These are phyloP conservation scores for Trichoderma sp. DNA, from an alignment of 2,329 filamentous ascomycete genomes.

Conservation along the genomic window DNA sequence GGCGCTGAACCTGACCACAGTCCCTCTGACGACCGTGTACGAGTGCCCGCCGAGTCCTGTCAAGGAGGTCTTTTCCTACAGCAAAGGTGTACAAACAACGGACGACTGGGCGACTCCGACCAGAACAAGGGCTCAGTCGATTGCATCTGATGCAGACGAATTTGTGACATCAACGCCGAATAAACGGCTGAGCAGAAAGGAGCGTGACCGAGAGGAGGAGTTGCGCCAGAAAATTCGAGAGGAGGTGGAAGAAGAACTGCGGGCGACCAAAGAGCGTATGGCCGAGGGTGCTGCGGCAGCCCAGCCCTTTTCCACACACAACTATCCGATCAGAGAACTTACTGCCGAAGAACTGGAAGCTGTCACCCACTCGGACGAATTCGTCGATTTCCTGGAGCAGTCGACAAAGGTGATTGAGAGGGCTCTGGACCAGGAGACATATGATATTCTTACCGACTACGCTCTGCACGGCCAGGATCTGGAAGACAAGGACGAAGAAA, in stretches of 20 bases:
- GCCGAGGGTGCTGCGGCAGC: conserved; percentile 46
- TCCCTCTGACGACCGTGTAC: conserved; percentile 73
- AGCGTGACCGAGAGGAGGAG: conserved; percentile 84
- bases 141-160: conserved; percentile 63
- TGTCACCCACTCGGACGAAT: conserved; percentile 89
- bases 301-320: conserved; percentile 41
- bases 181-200: conserved; percentile 77
- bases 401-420: conserved; percentile 97
- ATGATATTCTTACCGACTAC: conserved; percentile 95
- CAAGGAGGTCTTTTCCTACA: conserved; percentile 91
- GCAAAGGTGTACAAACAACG: conserved; percentile 91
- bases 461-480: conserved; percentile 75
- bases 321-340: conserved; percentile 78
- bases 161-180: conserved; percentile 59
- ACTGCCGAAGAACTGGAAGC: conserved; percentile 85
- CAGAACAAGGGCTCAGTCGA: conserved; percentile 47
- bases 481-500: conserved; percentile 81
- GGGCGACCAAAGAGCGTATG: conserved; percentile 65
- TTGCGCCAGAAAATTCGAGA: conserved; percentile 79
- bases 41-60: conserved; percentile 76
- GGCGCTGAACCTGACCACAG: conserved; percentile 72
- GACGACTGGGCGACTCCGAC: conserved; percentile 68
- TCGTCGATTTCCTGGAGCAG: conserved; percentile 90
- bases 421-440: conserved; percentile 85
- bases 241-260: conserved; percentile 92